phyloP scores from a whole-genome alignment of 306 rosid genomes.

The Castanospermum australe region DNA sequence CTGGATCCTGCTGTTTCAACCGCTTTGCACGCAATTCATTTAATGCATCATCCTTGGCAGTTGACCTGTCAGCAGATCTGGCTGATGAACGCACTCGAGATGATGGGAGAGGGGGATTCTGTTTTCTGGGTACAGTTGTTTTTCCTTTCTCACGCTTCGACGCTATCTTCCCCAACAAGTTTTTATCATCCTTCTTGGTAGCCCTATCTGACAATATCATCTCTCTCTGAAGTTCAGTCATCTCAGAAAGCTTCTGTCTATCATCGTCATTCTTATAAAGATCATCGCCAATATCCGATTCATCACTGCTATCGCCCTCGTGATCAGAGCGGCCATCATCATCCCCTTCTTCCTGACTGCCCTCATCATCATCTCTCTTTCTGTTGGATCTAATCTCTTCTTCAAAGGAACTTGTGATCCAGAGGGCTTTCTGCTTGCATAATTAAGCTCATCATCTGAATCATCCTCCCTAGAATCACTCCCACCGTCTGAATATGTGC shows the following conservation, averaged over 20 bases:
- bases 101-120: slow-evolving; percentile 59
- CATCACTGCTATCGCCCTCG: slow-evolving; percentile 66
- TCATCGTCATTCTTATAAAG: slow-evolving; percentile 89
- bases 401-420: slow-evolving; percentile 77
- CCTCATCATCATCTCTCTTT: slow-evolving; percentile 65
- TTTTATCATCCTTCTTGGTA: slow-evolving; percentile 73
- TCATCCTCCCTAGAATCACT: slow-evolving; percentile 80
- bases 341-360: slow-evolving; percentile 57
- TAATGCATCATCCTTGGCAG: slow-evolving; percentile 84
- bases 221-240: slow-evolving; percentile 97
- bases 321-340: slow-evolving; percentile 48
- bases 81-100: slow-evolving; percentile 81
- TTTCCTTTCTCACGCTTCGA: slow-evolving; percentile 79
- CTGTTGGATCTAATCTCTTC: slow-evolving; percentile 76
- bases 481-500: slow-evolving; percentile 68
- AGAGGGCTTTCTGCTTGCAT: slow-evolving; percentile 52
- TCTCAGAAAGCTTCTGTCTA: slow-evolving; percentile 73
- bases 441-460: slow-evolving; percentile 61
- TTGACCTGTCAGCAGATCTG: slow-evolving; percentile 76
- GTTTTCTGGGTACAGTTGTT: slow-evolving; percentile 43
- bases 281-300: slow-evolving; percentile 80
- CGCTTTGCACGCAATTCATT: slow-evolving; percentile 93
- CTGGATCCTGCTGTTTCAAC: slow-evolving; percentile 87
- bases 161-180: slow-evolving; percentile 66
- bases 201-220: slow-evolving; percentile 92